A percentile compares a stretch with the other conserved stretches of the same genome.
Conservation (phyloP, 306 rosid species). For the Hippophae tibetana region DNA sequence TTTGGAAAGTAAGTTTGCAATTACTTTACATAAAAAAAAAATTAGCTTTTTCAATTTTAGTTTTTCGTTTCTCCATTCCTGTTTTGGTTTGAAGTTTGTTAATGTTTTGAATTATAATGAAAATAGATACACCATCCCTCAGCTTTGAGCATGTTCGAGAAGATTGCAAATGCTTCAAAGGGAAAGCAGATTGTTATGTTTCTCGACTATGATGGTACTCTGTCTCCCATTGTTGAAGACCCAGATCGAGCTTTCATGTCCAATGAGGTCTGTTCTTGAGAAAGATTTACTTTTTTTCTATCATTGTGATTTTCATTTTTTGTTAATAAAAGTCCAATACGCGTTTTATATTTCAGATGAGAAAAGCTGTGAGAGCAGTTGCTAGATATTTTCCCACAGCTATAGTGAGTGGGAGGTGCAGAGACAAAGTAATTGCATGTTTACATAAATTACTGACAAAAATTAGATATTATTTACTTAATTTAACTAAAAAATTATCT, state of each 20-base stretch:
- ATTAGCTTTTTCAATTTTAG: background rate
- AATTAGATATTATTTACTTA: no score
- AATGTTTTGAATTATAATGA: background rate
- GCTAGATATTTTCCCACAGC: slow-evolving; percentile 89
- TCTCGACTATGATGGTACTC: slow-evolving; percentile 95
- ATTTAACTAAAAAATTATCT: slow-evolving; percentile 3
- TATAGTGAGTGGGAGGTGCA: slow-evolving; percentile 78
- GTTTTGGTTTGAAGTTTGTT: background rate
- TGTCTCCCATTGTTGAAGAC: slow-evolving; percentile 78
- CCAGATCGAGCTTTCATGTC: slow-evolving; percentile 91
- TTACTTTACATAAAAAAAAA: background rate
- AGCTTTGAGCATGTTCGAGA: slow-evolving; percentile 54
- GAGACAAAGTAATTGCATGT: slow-evolving; percentile 61
- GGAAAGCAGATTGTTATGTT: slow-evolving; percentile 73
- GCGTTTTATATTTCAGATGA: slow-evolving; percentile 46
- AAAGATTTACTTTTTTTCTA: background rate
- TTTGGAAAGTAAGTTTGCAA: slow-evolving; percentile 52
- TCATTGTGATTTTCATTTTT: background rate
- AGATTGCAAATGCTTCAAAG: slow-evolving; percentile 39
- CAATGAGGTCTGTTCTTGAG: slow-evolving; percentile 39
- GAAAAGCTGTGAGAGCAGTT: slow-evolving; percentile 53
- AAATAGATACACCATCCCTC: slow-evolving; percentile 65
- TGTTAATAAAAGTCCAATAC: background rate
- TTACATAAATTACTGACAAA: no score
- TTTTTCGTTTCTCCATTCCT: background rate